Conservation (phyloP, 1,284 basidiomycete genomes). For the Amylostereum areolatum region DNA sequence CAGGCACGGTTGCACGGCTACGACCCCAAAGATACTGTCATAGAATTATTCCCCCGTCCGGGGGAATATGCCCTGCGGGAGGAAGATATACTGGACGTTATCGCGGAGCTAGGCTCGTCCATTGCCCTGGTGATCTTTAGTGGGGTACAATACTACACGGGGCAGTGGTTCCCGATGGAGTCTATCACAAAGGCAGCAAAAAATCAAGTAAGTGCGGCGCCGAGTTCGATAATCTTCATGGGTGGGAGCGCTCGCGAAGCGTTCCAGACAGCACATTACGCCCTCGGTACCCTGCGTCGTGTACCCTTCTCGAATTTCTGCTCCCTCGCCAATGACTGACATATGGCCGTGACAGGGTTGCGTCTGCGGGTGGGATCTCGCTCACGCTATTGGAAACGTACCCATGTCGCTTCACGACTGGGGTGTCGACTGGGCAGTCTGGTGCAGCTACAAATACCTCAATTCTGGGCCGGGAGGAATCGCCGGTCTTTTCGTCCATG, state of each 20-base stretch:
- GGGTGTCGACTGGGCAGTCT: constrained; percentile 94
- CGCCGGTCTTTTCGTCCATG: constrained; percentile 88
- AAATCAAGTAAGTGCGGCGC: constrained; percentile 48
- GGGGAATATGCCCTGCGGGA: constrained; percentile 88
- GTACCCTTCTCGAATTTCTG: too few relatives aligned
- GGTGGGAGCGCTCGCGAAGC: too few relatives aligned
- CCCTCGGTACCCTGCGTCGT: too few relatives aligned
- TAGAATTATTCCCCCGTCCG: constrained; percentile 74
- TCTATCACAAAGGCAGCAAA: constrained; percentile 82
- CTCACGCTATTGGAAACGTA: constrained; percentile 94
- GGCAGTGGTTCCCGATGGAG: constrained; percentile 91
- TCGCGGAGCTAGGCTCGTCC: constrained; percentile 66
- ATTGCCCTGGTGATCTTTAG: constrained; percentile 89
- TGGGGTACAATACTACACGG: constrained; percentile 95
- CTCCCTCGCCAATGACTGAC: too few relatives aligned
- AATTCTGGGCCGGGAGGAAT: constrained; percentile 96
- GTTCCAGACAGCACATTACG: too few relatives aligned
- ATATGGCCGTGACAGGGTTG: constrained; percentile 55
- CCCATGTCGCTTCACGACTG: constrained; percentile 87
- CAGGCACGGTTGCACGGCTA: constrained; percentile 81
- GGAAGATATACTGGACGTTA: constrained; percentile 79
- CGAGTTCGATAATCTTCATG: too few relatives aligned
- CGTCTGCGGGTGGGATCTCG: constrained; percentile 93
- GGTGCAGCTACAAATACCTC: constrained; percentile 98
- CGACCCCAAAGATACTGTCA: constrained; percentile 67